These are phyloP conservation scores for Mytilinidion resinicola DNA, from an alignment of 495 filamentous ascomycete species.

Conservation along the genomic window DNA sequence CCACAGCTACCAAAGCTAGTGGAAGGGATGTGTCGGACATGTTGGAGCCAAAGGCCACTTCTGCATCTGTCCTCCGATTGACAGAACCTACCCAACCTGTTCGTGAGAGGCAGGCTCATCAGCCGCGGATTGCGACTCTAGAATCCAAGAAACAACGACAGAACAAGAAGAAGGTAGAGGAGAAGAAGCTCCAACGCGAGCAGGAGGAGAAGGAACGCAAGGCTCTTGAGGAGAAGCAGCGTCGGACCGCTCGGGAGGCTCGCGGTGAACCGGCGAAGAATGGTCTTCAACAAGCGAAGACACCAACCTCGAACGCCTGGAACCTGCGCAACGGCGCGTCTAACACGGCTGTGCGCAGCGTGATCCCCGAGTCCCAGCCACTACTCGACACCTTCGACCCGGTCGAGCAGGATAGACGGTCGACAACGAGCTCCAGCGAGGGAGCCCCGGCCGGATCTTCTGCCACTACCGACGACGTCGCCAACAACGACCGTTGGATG, in stretches of 20 bases:
- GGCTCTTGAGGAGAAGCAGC: slow-evolving; percentile 67
- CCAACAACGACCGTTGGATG: slow-evolving; percentile 40
- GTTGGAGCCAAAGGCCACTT: slow-evolving; percentile 64
- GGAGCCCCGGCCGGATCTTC: slow-evolving; percentile 24
- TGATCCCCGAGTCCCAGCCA: slow-evolving; percentile 37
- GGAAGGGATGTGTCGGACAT: slow-evolving; percentile 70
- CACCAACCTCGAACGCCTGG: slow-evolving; percentile 59
- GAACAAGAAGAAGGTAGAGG: slow-evolving; percentile 74
- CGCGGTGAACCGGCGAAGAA: slow-evolving; percentile 72
- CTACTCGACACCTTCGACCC: slow-evolving; percentile 73
- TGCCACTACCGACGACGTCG: slow-evolving; percentile 25
- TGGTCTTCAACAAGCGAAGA: slow-evolving; percentile 54
- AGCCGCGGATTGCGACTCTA: slow-evolving; percentile 44
- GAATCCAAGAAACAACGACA: slow-evolving; percentile 91
- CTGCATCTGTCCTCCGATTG: slow-evolving; percentile 66
- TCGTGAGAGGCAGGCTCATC: slow-evolving; percentile 59
- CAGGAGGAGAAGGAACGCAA: slow-evolving; percentile 68
- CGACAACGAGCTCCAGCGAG: slow-evolving; percentile 34
- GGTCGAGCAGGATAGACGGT: slow-evolving; percentile 47
- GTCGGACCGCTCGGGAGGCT: slow-evolving; percentile 68
- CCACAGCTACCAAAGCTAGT: slow-evolving; percentile 4
- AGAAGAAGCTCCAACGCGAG: slow-evolving; percentile 61
- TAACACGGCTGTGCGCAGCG: slow-evolving; percentile 15
- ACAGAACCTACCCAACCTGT: slow-evolving; percentile 56
- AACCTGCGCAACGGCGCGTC: slow-evolving; percentile 35